Percentiles rank a stretch among this genome's conserved stretches.
These are phyloP conservation scores for Myxozyma mucilagina DNA, from an alignment of 805 yeast genomes.

Conservation along the genomic window DNA sequence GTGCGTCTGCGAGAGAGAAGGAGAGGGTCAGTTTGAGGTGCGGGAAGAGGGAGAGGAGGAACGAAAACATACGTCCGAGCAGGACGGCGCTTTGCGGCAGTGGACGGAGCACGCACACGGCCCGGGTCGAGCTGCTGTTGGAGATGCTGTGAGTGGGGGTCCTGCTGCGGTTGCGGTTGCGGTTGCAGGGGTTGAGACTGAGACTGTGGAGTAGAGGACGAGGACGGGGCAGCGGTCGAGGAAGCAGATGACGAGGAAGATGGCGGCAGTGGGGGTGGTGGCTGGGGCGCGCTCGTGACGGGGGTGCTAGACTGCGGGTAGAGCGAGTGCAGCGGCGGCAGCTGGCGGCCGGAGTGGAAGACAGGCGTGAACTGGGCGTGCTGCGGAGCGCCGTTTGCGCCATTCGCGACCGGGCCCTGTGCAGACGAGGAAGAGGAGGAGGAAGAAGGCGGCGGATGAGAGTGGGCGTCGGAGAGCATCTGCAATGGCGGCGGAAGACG, in stretches of 20 bases:
- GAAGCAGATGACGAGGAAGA: constrained; percentile 1
- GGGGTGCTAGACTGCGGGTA: constrained; percentile 9
- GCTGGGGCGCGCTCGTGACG: constrained; percentile 3
- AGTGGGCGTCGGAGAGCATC: constrained; percentile 15
- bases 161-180: constrained; percentile 16
- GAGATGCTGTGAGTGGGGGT: background rate
- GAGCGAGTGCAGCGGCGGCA: constrained; percentile 15
- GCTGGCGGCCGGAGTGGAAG: constrained; percentile 10
- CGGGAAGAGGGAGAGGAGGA: background rate
- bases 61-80: constrained; percentile 18
- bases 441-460: no score
- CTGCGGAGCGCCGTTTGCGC: no score
- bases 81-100: constrained; percentile 23
- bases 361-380: constrained; percentile 5
- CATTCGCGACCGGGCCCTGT: no score
- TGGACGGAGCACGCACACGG: constrained; percentile 12
- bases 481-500: constrained; percentile 26
- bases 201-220: background rate
- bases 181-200: constrained; percentile 1
- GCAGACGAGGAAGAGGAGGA: no score
- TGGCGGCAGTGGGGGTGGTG: constrained; percentile 1
- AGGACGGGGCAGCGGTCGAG: background rate
- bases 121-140: constrained; percentile 1
- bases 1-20: constrained; percentile 19
- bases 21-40: background rate